Base-by-base conservation (phyloP, 805 yeast genomes). In the Candida ovalis region DNA sequence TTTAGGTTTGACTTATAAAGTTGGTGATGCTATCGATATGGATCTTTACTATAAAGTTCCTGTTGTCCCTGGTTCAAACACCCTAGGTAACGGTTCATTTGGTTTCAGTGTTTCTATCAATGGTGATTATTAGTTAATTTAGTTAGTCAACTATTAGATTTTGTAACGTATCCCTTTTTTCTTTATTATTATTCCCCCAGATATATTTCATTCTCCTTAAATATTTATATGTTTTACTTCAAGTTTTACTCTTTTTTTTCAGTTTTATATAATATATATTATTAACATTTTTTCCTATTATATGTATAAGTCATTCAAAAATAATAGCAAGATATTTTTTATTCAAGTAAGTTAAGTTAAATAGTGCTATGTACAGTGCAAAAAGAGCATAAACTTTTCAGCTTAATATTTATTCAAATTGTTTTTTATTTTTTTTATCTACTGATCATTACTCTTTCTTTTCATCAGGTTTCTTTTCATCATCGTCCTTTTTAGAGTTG, bases 41-140 rank as follows among this genome's bases (percentile, higher is more conserved):
- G 88, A 85, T 59, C 71, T 86, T 44, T 82, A 81, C 57, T 76
- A 84, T 47, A 76, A 81, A 3, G 58, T 83, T 39, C 92, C 92
- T 1, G 52, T 86, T 23, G 72, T 77, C 7, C 73, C 77, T 0
- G 77, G 78, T 50, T 64, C 67, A 4, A 66, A 70, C 37, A 88
- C 81, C 55, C 64, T 71, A 4, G 59, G 73, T 12, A 72, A 85
- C 56, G 84, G 83, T 51, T 91, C 91, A 0, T 63, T 86, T 25
- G 69, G 61, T 3, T 56, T 65, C 46, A 56, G 58, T 43, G 58
- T 64, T 27, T 49, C 64, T 10, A 44, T 65, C 18, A 53, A 44
- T 44, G 62, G 57, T 35, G 63, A 59, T 47, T 61, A 56, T 42
- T 59, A 47, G 42, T 21, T 35, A 17, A 19, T 35, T 17, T 5